Base-by-base conservation (phyloP, 306 rosid genomes). In the Carpinus viminea region DNA sequence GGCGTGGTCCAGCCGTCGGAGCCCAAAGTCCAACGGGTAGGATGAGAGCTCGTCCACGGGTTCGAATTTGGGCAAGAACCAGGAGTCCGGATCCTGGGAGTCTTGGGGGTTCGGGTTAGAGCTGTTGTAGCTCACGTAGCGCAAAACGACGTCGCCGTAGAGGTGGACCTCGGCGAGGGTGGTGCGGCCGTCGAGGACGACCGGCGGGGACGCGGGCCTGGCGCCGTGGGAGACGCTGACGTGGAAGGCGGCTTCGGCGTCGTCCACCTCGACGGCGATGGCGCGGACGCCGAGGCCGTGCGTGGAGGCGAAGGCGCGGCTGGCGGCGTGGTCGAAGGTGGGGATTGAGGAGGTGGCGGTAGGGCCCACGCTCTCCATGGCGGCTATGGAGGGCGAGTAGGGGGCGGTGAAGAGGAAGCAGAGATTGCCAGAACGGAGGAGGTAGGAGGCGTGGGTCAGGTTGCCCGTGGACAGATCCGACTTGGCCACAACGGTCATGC, bases 261-360 rank as follows among this genome's bases (percentile, higher is more conserved):
- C 86, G 12, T 85, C 91, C 1, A 95, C 99, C 73, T 93, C 90
- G 48, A 93, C 8, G 0, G 93, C 97, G 64, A 95, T 24, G 15
- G 97, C 91, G 38, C 99, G 97, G 45, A 90, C 99, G 16, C 81
- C 97, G 8, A 95, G 87, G 71, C 98, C 98, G 83, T 93, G 97
- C 12, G 78, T 4, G 31, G 88, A 81, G 26, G 92, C 59, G 85
- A 95, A 95, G 28, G 90, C 69, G 61, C 83, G 86, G 50, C 83
- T 83, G 12, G 89, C n/a, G n/a, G 82, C 18, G 65, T 87, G 87
- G 64, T 73, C 52, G 80, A 95, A 91, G 59, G 87, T 51, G 12
- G 98, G 96, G 57, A 95, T 70, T 20, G 97, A 53, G 46, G 97
- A 90, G 10, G 93, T 62, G 45, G 86, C 2, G 28, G 24, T 59